phyloP scores from a whole-genome alignment of 257 asterid genomes.

The Solanum lycopersicoides region DNA sequence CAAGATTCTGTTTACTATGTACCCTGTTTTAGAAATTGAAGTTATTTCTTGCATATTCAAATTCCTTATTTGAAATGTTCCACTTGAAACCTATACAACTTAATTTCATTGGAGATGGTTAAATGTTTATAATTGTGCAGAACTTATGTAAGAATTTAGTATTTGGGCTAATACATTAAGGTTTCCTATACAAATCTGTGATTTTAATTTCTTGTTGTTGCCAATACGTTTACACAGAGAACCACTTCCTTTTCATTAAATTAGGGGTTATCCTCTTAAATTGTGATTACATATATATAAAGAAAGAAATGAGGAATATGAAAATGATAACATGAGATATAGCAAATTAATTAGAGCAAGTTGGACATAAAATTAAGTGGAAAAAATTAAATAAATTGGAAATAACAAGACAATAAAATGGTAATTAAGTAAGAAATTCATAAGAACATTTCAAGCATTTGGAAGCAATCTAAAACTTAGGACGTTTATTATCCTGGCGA shows the following conservation, averaged over 20 bases:
- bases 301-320: not conserved
- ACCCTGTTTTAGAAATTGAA: not conserved
- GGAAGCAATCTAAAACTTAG: not conserved
- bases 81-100: not conserved
- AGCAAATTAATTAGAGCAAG: not conserved
- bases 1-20: not conserved
- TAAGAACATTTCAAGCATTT: not conserved
- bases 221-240: not conserved
- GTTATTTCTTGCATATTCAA: not conserved
- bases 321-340: not conserved
- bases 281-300: not conserved
- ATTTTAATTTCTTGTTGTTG: not conserved
- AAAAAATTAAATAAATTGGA: not conserved
- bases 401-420: not conserved
- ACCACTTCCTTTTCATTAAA: too few species aligned
- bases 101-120: not conserved
- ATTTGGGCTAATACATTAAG: not conserved
- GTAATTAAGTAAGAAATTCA: not conserved
- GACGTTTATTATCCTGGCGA: slow-evolving; percentile 8
- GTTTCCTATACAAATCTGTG: not conserved
- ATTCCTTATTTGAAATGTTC: not conserved
- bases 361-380: not conserved
- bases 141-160: not conserved
- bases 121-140: not conserved
- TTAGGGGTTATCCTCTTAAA: too few species aligned